These are phyloP conservation scores for Aspergillus udagawae DNA, from an alignment of 2,329 filamentous ascomycete genomes.

Conservation along the genomic window DNA sequence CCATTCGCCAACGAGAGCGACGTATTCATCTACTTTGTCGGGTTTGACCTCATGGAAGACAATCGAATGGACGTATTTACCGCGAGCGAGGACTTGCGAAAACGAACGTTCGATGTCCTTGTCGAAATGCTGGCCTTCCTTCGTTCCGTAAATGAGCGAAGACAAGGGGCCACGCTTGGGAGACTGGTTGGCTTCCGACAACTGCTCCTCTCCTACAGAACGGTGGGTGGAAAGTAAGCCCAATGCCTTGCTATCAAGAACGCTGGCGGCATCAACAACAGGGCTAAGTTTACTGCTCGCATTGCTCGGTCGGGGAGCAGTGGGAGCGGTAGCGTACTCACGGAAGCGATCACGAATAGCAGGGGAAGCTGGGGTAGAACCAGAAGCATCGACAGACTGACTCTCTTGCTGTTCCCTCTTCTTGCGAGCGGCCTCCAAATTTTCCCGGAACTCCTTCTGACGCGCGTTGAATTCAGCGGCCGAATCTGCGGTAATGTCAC, in stretches of 20 bases:
- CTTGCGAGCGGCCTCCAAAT: conserved; percentile 71
- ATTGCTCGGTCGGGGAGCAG: conserved; percentile 45
- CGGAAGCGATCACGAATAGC: conserved; percentile 30
- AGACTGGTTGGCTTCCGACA: conserved; percentile 56
- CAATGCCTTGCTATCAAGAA: conserved; percentile 45
- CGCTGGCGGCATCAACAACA: conserved; percentile 38
- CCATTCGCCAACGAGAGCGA: conserved; percentile 81
- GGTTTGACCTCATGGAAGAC: conserved; percentile 95
- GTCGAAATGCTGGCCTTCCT: conserved; percentile 90
- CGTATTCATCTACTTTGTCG: conserved; percentile 92
- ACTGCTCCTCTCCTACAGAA: conserved; percentile 54
- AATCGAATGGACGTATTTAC: conserved; percentile 98
- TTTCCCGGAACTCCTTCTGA: conserved; percentile 82
- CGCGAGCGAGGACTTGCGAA: conserved; percentile 86
- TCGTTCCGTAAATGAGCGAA: conserved; percentile 93
- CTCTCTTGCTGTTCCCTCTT: conserved; percentile 78
- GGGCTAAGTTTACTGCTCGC: conserved; percentile 34
- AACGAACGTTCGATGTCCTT: conserved; percentile 95
- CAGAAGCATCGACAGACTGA: conserved; percentile 56
- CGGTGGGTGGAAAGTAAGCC: conserved; percentile 57
- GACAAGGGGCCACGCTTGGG: conserved; percentile 70
- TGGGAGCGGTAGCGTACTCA: conserved; percentile 39
- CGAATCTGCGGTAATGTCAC: conserved; percentile 73
- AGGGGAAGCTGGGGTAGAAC: conserved; percentile 40
- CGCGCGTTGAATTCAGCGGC: conserved; percentile 74